Percentiles rank a stretch among this genome's conserved stretches.
Conservation (phyloP, 2,329 filamentous ascomycete genomes). For the Rhinocladiella mackenziei region DNA sequence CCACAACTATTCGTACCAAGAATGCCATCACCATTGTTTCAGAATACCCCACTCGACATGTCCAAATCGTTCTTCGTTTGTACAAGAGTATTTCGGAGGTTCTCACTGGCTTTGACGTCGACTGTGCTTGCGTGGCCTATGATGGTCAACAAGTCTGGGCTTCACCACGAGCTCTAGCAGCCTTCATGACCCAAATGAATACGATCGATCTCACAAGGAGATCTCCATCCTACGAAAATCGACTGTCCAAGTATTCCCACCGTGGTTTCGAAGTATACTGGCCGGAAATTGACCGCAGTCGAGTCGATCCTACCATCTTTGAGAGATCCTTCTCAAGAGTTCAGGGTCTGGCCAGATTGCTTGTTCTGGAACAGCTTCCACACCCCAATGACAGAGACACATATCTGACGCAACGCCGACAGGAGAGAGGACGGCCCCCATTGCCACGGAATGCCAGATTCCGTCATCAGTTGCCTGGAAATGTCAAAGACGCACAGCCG, state of each 20-base stretch:
- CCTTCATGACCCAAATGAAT: constrained; percentile 79
- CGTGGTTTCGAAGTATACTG: constrained; percentile 82
- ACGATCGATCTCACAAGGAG: constrained; percentile 73
- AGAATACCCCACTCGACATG: constrained; percentile 76
- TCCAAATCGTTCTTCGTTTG: constrained; percentile 80
- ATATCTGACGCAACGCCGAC: constrained; percentile 66
- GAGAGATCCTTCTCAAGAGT: constrained; percentile 74
- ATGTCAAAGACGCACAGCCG: constrained; percentile 72
- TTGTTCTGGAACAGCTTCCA: constrained; percentile 76
- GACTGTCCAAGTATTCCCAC: constrained; percentile 79
- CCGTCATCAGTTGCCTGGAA: constrained; percentile 52
- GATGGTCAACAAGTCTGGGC: constrained; percentile 76
- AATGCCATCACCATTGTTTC: constrained; percentile 82
- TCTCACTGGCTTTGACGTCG: constrained; percentile 82
- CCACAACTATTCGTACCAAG: constrained; percentile 78
- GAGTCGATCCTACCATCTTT: constrained; percentile 79
- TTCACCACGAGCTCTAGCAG: constrained; percentile 69
- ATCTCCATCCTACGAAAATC: constrained; percentile 82
- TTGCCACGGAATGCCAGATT: constrained; percentile 41
- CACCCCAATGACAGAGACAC: constrained; percentile 62
- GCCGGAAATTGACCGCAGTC: constrained; percentile 67
- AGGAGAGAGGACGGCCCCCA: constrained; percentile 66
- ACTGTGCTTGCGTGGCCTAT: constrained; percentile 76
- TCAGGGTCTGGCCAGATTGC: constrained; percentile 69
- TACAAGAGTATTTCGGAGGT: constrained; percentile 83